Evolutionary conservation across 441 rosid species (phyloP).

Genomic region (Brassica hybrid): DNA sequence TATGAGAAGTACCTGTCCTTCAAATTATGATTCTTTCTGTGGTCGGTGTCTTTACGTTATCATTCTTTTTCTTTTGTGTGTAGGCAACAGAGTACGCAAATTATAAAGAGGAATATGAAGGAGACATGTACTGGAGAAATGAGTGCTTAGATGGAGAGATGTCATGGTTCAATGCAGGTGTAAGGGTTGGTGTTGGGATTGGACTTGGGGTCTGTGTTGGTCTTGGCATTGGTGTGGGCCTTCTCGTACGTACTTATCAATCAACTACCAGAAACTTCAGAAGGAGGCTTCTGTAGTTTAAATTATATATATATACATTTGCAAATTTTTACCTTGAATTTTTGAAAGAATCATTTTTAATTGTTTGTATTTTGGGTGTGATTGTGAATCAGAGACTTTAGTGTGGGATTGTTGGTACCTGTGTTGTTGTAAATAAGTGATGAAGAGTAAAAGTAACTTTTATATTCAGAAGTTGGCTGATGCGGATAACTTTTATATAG

Average conservation of each 20-base stretch:
- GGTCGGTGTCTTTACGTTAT: background rate
- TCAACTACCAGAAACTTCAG: slow-evolving; percentile 72
- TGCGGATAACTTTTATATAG: background rate
- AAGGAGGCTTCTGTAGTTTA: slow-evolving; percentile 44
- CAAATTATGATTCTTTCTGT: background rate
- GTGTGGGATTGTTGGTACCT: slow-evolving; percentile 8
- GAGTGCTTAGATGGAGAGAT: background rate
- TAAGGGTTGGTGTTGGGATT: background rate
- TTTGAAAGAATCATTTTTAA: background rate
- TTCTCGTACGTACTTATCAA: slow-evolving; percentile 78
- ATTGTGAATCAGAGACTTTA: slow-evolving; percentile 13
- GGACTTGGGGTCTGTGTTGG: slow-evolving; percentile 89
- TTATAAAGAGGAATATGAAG: background rate
- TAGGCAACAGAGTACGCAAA: background rate
- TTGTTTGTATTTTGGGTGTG: slow-evolving; percentile 23
- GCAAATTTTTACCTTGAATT: background rate
- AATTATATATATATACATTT: background rate
- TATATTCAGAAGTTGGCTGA: slow-evolving; percentile 9
- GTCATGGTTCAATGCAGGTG: slow-evolving; percentile 10
- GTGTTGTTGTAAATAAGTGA: slow-evolving; percentile 27
- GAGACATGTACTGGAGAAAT: background rate
- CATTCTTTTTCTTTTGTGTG: background rate
- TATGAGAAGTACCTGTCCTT: background rate
- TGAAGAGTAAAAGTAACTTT: slow-evolving; percentile 2
- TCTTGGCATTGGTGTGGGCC: slow-evolving; percentile 82